phyloP scores from a whole-genome alignment of 768 basidiomycete genomes.

The Boletus vinaceobasis region DNA sequence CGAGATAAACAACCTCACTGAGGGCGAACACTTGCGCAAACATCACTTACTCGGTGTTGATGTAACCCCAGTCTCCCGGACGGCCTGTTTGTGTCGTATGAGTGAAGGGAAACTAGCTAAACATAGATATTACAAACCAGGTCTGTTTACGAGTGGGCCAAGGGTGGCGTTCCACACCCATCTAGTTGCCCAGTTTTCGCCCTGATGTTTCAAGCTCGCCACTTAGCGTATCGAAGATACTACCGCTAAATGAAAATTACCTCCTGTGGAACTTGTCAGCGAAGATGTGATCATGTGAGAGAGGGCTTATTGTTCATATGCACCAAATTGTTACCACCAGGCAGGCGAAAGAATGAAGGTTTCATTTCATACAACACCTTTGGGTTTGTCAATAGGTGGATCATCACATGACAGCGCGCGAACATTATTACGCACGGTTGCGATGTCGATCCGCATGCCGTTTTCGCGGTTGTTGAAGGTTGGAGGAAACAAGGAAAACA shows the following conservation, averaged over 20 bases:
- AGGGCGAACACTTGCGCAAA: not conserved
- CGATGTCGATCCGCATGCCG: conserved; percentile 60
- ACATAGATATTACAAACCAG: conserved; percentile 22
- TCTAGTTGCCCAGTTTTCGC: conserved; percentile 47
- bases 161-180: conserved; percentile 70
- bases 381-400: not conserved
- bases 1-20: not conserved
- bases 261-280: conserved; percentile 35
- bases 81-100: conserved; percentile 38
- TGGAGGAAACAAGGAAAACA: conserved; percentile 66
- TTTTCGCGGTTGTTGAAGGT: conserved; percentile 60
- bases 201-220: conserved; percentile 32
- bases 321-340: conserved; percentile 66
- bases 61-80: conserved; percentile 59
- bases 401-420: not conserved
- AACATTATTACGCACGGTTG: conserved; percentile 37
- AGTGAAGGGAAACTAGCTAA: not conserved
- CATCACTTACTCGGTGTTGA: conserved; percentile 52
- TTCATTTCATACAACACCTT: conserved; percentile 53
- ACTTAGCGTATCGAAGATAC: not conserved
- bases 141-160: conserved; percentile 51
- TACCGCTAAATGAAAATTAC: conserved; percentile 19
- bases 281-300: conserved; percentile 22
- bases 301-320: conserved; percentile 7
- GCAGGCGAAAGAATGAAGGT: conserved; percentile 63